phyloP scores from a whole-genome alignment of 2,329 filamentous ascomycete species.

The Xylaria sp. region DNA sequence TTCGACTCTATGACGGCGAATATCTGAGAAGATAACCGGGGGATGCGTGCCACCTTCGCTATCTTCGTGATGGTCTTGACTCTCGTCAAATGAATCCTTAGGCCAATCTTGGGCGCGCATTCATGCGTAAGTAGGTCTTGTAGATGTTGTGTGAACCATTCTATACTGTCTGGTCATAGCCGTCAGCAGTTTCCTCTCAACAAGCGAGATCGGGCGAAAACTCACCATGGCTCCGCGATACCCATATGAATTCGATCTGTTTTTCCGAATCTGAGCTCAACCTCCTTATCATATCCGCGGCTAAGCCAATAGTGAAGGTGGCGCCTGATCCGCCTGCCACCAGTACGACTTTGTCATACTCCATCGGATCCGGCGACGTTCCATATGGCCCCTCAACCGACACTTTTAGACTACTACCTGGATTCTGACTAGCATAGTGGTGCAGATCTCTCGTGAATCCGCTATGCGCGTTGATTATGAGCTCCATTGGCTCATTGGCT shows the following conservation, averaged over 20 bases:
- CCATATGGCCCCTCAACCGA: constrained; percentile 72
- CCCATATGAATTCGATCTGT: constrained; percentile 62
- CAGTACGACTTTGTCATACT: constrained; percentile 67
- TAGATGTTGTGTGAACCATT: constrained; percentile 56
- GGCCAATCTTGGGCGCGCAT: constrained; percentile 53
- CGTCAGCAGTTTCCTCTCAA: constrained; percentile 28
- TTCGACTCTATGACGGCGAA: constrained; percentile 27
- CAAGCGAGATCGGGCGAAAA: neutral
- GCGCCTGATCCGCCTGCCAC: constrained; percentile 71
- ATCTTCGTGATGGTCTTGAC: constrained; percentile 19
- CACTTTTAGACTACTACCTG: constrained; percentile 60
- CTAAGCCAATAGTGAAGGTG: constrained; percentile 66
- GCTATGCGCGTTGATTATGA: constrained; percentile 67
- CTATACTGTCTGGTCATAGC: constrained; percentile 47
- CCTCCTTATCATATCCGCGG: constrained; percentile 58
- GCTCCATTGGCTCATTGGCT: constrained; percentile 63
- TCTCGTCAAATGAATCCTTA: constrained; percentile 55
- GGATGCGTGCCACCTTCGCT: constrained; percentile 15
- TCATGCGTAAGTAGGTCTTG: constrained; percentile 53
- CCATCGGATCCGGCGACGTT: constrained; percentile 61
- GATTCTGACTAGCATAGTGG: constrained; percentile 60
- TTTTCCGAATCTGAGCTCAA: constrained; percentile 53
- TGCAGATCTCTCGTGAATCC: constrained; percentile 70
- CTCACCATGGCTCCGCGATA: constrained; percentile 59
- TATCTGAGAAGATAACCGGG: constrained; percentile 31